These are phyloP conservation scores for Xylariaceae sp. DNA, from an alignment of 2,329 filamentous ascomycete genomes.

Conservation along the genomic window DNA sequence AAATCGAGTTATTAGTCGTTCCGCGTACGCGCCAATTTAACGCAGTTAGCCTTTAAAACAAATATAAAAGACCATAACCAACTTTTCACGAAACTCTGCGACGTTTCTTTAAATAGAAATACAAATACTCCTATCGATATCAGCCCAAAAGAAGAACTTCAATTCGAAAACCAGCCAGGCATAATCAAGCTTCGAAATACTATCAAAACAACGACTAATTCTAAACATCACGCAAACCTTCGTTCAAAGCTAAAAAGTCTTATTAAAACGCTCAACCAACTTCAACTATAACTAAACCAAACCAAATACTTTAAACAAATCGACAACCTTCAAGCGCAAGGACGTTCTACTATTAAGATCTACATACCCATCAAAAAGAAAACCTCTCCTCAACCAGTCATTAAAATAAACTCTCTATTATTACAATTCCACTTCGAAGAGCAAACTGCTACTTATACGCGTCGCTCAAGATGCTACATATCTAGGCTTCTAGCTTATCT, in stretches of 20 bases:
- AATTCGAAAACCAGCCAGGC: not conserved
- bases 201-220: conserved; percentile 6
- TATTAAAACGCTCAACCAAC: conserved; percentile 4
- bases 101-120: conserved; percentile 1
- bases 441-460: too few species aligned
- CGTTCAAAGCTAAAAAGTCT: conserved; percentile 3
- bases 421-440: conserved; percentile 1
- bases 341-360: not conserved
- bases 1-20: too few species aligned
- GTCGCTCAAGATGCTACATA: too few species aligned
- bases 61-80: conserved; percentile 3
- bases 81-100: conserved; percentile 5
- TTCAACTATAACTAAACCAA: conserved; percentile 2
- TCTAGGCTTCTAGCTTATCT: conserved; percentile 1
- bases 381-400: conserved; percentile 1
- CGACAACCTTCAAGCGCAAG: conserved; percentile 1
- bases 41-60: conserved; percentile 6
- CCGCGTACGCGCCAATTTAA: conserved; percentile 5
- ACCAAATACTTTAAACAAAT: conserved; percentile 6
- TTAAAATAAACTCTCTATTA: too few species aligned
- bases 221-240: conserved; percentile 1
- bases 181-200: conserved; percentile 4
- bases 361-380: not conserved
- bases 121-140: conserved; percentile 5
- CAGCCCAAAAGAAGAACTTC: too few species aligned